phyloP scores from a whole-genome alignment of 2,329 filamentous ascomycete species.

The Exophiala lecanii-corni region DNA sequence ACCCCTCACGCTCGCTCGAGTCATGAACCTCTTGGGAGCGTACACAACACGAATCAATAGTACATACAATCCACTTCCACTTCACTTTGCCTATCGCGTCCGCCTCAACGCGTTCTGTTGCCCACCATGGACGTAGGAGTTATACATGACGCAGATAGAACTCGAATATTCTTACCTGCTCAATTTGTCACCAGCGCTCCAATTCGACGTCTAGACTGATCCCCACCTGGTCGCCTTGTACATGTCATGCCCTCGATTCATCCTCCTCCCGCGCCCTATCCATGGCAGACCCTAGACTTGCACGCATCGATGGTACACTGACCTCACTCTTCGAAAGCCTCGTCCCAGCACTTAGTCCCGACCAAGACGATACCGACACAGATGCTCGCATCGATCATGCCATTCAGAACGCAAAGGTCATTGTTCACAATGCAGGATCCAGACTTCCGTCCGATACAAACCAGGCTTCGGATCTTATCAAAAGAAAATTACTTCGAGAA shows the following conservation, averaged over 20 bases:
- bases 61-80: too few relatives aligned
- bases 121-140: too few relatives aligned
- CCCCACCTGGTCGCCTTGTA: too few relatives aligned
- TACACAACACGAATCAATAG: too few relatives aligned
- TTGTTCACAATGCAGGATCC: slow-evolving; percentile 35
- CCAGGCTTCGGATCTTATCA: slow-evolving; percentile 89
- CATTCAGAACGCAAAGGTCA: slow-evolving; percentile 46
- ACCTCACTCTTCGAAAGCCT: slow-evolving; percentile 72
- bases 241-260: slow-evolving; percentile 17
- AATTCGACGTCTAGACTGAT: too few relatives aligned
- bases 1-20: too few relatives aligned
- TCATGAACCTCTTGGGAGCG: too few relatives aligned
- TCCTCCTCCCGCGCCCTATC: slow-evolving; percentile 23
- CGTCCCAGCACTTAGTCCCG: slow-evolving; percentile 57
- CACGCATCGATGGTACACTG: slow-evolving; percentile 73
- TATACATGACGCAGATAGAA: too few relatives aligned
- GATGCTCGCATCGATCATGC: slow-evolving; percentile 66
- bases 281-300: slow-evolving; percentile 50
- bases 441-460: slow-evolving; percentile 55
- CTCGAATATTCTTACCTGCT: too few relatives aligned
- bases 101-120: too few relatives aligned
- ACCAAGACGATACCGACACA: slow-evolving; percentile 62
- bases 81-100: too few relatives aligned
- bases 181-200: too few relatives aligned
- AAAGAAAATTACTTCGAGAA: slow-evolving; percentile 75